Evolutionary conservation across 2,329 filamentous ascomycete genomes (phyloP).

Genomic region (Calonectria multiphialidica): DNA sequence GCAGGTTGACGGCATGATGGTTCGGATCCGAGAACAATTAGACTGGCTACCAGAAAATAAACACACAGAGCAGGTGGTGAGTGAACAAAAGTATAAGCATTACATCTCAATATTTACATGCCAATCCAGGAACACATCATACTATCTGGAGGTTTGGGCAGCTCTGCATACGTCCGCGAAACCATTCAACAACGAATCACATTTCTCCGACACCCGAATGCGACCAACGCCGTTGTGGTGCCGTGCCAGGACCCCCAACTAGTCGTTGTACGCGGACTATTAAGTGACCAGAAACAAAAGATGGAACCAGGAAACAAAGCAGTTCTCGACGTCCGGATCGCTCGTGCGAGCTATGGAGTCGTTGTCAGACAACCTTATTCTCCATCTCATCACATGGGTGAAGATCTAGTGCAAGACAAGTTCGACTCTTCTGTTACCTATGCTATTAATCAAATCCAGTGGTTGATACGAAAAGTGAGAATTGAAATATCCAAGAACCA

Average conservation of each 20-base stretch:
- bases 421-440: slow-evolving; percentile 32
- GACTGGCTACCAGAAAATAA: slow-evolving; percentile 51
- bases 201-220: slow-evolving; percentile 48
- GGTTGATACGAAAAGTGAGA: slow-evolving; percentile 41
- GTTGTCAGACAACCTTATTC: slow-evolving; percentile 34
- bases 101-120: background rate
- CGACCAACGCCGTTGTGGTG: slow-evolving; percentile 50
- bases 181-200: slow-evolving; percentile 52
- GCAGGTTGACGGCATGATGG: slow-evolving; percentile 45
- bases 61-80: slow-evolving; percentile 50
- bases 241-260: slow-evolving; percentile 65
- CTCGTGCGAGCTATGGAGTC: slow-evolving; percentile 40
- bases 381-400: slow-evolving; percentile 32
- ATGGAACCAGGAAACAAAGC: slow-evolving; percentile 54
- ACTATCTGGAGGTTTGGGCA: slow-evolving; percentile 58
- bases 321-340: slow-evolving; percentile 55
- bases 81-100: slow-evolving; percentile 3
- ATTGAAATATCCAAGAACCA: slow-evolving; percentile 51
- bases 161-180: slow-evolving; percentile 58
- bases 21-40: slow-evolving; percentile 54
- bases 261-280: slow-evolving; percentile 65
- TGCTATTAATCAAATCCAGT: slow-evolving; percentile 39
- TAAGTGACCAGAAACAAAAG: slow-evolving; percentile 63
- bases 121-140: slow-evolving; percentile 53
- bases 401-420: slow-evolving; percentile 31